A percentile compares a stretch with the other conserved stretches of the same genome.
These are phyloP conservation scores for Penicillium sp. DNA, from an alignment of 2,329 filamentous ascomycete genomes.

Conservation along the genomic window DNA sequence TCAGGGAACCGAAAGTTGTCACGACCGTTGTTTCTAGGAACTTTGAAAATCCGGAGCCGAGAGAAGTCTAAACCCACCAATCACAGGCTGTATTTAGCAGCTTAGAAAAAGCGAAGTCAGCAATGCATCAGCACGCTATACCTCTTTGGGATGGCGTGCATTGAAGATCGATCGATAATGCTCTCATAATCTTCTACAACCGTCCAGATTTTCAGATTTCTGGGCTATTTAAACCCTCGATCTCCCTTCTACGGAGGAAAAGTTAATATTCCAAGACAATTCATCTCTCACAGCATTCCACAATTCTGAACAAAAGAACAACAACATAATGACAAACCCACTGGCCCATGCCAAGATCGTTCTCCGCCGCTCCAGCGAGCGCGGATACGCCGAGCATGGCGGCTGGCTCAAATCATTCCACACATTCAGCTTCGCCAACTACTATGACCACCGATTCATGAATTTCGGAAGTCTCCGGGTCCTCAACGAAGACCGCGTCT, in stretches of 20 bases:
- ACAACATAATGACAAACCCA: slow-evolving; percentile 53
- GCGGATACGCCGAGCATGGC: slow-evolving; percentile 75
- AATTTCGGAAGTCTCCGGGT: slow-evolving; percentile 74
- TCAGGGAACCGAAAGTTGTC: too few relatives aligned
- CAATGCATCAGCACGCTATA: slow-evolving; percentile 4
- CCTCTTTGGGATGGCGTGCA: background rate
- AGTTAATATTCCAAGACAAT: background rate
- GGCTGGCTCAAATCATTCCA: slow-evolving; percentile 86
- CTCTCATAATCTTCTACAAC: slow-evolving; percentile 19
- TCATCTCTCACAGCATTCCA: too few relatives aligned
- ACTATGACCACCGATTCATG: slow-evolving; percentile 62
- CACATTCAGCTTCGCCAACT: slow-evolving; percentile 74
- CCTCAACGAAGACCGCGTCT: slow-evolving; percentile 82
- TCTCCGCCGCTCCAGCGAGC: slow-evolving; percentile 64
- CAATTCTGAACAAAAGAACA: background rate
- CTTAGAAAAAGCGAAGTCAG: slow-evolving; percentile 1
- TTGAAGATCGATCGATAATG: slow-evolving; percentile 17
- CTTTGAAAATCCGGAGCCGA: background rate
- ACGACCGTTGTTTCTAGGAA: background rate
- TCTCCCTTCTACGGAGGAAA: background rate
- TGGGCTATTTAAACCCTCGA: slow-evolving; percentile 7
- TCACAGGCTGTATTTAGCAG: background rate
- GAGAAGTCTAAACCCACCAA: background rate
- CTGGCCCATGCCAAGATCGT: slow-evolving; percentile 66
- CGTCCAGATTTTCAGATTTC: slow-evolving; percentile 11